Evolutionary conservation across 2,329 filamentous ascomycete species (phyloP).

Genomic region (Lachnum nothofagi): DNA sequence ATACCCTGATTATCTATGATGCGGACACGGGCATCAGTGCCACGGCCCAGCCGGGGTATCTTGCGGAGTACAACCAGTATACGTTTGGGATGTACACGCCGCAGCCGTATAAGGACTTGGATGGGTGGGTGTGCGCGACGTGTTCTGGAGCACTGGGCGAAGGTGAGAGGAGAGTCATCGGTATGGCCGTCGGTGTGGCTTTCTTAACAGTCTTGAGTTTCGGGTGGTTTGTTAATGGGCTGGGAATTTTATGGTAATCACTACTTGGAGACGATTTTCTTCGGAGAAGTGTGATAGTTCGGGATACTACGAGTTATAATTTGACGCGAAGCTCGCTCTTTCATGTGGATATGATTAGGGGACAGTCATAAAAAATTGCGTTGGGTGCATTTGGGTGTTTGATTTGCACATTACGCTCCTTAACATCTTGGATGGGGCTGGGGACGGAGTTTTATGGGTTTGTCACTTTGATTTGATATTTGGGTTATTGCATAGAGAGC

Average conservation of each 20-base stretch:
- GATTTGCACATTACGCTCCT: constrained; percentile 14
- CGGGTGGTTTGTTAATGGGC: constrained; percentile 58
- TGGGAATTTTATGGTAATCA: constrained; percentile 32
- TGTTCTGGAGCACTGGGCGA: constrained; percentile 49
- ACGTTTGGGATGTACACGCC: constrained; percentile 54
- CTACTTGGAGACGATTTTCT: no score
- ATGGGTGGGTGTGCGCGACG: constrained; percentile 51
- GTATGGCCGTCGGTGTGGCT: constrained; percentile 50
- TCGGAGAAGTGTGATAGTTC: no score
- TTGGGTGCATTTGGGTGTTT: constrained; percentile 8
- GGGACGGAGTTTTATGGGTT: constrained; percentile 18
- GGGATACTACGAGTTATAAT: no score
- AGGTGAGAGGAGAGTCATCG: constrained; percentile 44
- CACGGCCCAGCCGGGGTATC: constrained; percentile 50
- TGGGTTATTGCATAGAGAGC: constrained; percentile 22
- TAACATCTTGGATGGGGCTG: constrained; percentile 7
- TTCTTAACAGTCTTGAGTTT: constrained; percentile 54
- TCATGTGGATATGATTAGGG: constrained; percentile 2
- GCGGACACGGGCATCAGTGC: constrained; percentile 47
- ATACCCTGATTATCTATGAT: constrained; percentile 59
- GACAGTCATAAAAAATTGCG: constrained; percentile 1
- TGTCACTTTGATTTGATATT: no score
- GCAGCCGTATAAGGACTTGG: constrained; percentile 46
- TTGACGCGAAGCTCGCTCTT: neutral
- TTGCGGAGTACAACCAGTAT: constrained; percentile 45